Percentiles rank a stretch among this genome's conserved stretches.
Conservation (phyloP, 805 yeast species). For the Ascoidea rubescens region DNA sequence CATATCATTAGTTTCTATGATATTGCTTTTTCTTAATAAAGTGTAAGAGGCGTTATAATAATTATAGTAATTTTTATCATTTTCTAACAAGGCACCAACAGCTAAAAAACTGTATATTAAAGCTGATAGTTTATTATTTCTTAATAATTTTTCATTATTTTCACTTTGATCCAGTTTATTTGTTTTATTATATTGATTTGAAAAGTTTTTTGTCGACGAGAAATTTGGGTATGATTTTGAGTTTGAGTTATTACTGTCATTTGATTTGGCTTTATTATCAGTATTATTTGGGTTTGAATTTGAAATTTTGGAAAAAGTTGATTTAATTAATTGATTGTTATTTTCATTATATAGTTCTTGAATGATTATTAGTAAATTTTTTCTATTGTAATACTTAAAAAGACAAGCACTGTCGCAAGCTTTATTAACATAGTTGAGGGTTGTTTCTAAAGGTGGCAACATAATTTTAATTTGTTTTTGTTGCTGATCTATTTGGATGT, state of each 20-base stretch:
- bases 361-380: constrained; percentile 6
- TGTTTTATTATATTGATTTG: no score
- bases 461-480: constrained; percentile 36
- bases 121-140: constrained; percentile 43
- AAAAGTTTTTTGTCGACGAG: background rate
- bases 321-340: background rate
- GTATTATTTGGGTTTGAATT: no score
- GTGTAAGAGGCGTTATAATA: constrained; percentile 10
- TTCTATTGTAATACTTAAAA: constrained; percentile 73
- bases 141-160: no score
- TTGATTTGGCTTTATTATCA: no score
- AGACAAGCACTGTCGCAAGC: constrained; percentile 82
- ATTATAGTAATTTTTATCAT: constrained; percentile 8
- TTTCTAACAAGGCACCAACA: constrained; percentile 60
- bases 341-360: constrained; percentile 6
- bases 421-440: constrained; percentile 53
- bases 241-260: background rate
- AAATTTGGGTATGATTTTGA: no score
- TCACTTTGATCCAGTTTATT: background rate
- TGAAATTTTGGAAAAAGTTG: background rate
- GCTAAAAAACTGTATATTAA: constrained; percentile 80
- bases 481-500: background rate
- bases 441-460: constrained; percentile 63
- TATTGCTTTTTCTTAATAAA: constrained; percentile 3
- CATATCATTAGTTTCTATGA: constrained; percentile 10